phyloP scores from a whole-genome alignment of 768 basidiomycete species.

The Naganishia vaughanmartiniae region DNA sequence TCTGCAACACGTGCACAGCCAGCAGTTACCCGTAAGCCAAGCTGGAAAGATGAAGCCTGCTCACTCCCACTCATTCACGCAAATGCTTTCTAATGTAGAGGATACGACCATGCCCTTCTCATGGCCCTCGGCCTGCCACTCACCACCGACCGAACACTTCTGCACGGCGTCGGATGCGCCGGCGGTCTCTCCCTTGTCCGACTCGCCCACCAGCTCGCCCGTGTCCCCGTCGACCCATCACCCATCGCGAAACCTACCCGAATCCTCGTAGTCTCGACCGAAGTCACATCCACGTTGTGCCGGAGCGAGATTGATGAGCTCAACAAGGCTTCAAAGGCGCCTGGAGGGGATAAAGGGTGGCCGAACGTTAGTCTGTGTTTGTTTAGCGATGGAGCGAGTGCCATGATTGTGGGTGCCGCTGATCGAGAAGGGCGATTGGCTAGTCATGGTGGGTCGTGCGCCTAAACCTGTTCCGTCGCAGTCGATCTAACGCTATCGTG shows the following conservation, averaged over 20 bases:
- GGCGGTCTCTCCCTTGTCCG: constrained; percentile 34
- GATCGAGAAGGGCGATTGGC: constrained; percentile 27
- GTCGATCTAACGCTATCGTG: background rate
- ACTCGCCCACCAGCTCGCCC: constrained; percentile 28
- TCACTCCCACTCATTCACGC: background rate
- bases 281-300: constrained; percentile 33
- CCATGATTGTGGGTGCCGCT: constrained; percentile 34
- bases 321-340: constrained; percentile 8
- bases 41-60: background rate
- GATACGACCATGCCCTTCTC: constrained; percentile 32
- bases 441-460: constrained; percentile 24
- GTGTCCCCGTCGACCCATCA: constrained; percentile 19
- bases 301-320: constrained; percentile 34
- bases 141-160: constrained; percentile 30
- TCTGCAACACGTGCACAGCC: constrained; percentile 33
- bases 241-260: constrained; percentile 17
- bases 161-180: constrained; percentile 37
- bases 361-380: constrained; percentile 35
- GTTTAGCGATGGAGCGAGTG: constrained; percentile 38
- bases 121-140: constrained; percentile 29
- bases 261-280: constrained; percentile 34
- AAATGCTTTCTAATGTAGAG: background rate
- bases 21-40: constrained; percentile 30
- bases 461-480: background rate
- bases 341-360: constrained; percentile 26